Percentiles rank a stretch among this genome's conserved stretches.
These are phyloP conservation scores for Rhinocladiella mackenziei DNA, from an alignment of 2,329 filamentous ascomycete species.

Conservation along the genomic window DNA sequence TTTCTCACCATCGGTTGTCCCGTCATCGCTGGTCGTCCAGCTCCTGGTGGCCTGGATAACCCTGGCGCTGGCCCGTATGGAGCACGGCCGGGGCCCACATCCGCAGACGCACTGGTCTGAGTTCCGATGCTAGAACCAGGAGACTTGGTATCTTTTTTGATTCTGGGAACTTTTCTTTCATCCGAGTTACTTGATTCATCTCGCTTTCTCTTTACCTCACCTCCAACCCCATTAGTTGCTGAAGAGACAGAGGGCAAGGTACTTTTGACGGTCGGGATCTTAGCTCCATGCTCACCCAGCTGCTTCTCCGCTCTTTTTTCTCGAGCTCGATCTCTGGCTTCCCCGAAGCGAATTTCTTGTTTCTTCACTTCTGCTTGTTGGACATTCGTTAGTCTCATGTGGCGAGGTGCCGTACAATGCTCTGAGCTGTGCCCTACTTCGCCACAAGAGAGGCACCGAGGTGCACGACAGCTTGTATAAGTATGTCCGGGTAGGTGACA, in stretches of 20 bases:
- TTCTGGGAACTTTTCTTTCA: slow-evolving; percentile 12
- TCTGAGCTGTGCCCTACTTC: slow-evolving; percentile 40
- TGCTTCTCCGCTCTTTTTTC: slow-evolving; percentile 42
- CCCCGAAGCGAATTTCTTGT: slow-evolving; percentile 38
- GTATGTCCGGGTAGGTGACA: slow-evolving; percentile 41
- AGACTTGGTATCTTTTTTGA: slow-evolving; percentile 5
- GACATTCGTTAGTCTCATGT: slow-evolving; percentile 35
- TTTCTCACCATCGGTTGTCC: too few species aligned
- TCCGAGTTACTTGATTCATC: slow-evolving; percentile 16
- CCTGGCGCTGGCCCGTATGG: too few species aligned
- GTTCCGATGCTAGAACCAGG: slow-evolving; percentile 1
- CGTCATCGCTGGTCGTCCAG: too few species aligned
- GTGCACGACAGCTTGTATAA: slow-evolving; percentile 37
- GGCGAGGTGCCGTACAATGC: slow-evolving; percentile 34
- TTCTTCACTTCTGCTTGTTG: slow-evolving; percentile 37
- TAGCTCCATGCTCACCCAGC: slow-evolving; percentile 43
- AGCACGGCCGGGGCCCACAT: neutral
- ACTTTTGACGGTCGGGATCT: slow-evolving; percentile 37
- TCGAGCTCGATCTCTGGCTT: slow-evolving; percentile 34
- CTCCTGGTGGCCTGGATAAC: too few species aligned
- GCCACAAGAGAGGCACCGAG: slow-evolving; percentile 45
- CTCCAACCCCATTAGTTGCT: neutral
- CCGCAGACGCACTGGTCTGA: neutral
- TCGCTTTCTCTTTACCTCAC: slow-evolving; percentile 25
- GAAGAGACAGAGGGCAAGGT: slow-evolving; percentile 14